These are phyloP conservation scores for Suillus weaverae DNA, from an alignment of 768 basidiomycete genomes.

Conservation along the genomic window DNA sequence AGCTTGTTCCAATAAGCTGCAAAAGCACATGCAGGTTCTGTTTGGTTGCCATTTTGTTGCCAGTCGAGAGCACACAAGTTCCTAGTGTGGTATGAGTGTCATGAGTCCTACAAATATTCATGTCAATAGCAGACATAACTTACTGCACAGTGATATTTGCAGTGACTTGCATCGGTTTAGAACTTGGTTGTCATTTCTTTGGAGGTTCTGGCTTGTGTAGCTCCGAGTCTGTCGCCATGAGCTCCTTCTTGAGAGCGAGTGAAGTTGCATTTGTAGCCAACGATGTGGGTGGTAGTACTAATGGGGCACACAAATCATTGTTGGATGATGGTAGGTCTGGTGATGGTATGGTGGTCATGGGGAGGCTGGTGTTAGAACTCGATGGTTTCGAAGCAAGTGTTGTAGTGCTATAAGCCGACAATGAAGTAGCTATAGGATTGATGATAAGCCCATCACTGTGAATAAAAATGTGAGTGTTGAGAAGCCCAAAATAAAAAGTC, in stretches of 20 bases:
- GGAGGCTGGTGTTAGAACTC: neutral
- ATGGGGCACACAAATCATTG: too few species aligned
- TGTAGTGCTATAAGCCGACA: neutral
- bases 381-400: neutral
- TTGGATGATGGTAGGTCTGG: neutral
- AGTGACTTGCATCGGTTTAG: too few species aligned
- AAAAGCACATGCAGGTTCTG: neutral
- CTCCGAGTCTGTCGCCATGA: neutral
- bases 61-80: neutral
- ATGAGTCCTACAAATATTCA: neutral
- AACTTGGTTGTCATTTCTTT: too few species aligned
- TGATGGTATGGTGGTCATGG: too few species aligned
- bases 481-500: too few species aligned
- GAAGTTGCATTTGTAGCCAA: neutral
- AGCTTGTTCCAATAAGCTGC: neutral
- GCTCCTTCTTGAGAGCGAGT: neutral
- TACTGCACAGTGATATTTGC: too few species aligned
- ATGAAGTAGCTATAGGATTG: neutral
- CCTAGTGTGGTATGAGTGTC: neutral
- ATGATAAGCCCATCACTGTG: neutral
- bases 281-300: too few species aligned
- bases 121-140: too few species aligned
- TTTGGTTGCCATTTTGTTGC: neutral
- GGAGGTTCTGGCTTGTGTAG: neutral
- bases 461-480: neutral